A percentile compares a stretch with the other conserved stretches of the same genome.
Conservation (phyloP, 2,329 filamentous ascomycete genomes). For the Cladosporium cucumerinum region DNA sequence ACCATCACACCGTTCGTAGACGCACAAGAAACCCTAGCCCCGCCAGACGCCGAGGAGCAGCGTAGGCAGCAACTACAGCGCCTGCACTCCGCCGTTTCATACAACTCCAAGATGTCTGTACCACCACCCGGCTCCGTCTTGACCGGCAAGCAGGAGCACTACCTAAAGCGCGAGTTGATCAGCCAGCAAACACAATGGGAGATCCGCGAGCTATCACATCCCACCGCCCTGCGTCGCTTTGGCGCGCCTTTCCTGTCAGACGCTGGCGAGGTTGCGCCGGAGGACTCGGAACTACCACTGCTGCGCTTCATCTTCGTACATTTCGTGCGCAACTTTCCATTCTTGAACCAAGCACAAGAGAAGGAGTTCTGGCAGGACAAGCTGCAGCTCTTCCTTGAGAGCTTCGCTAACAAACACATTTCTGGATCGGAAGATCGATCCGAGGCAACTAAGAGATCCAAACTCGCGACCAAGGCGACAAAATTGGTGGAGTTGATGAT, state of each 20-base stretch:
- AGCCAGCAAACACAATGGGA: constrained; percentile 85
- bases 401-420: constrained; percentile 94
- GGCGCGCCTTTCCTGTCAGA: constrained; percentile 93
- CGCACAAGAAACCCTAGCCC: constrained; percentile 23
- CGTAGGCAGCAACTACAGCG: constrained; percentile 7
- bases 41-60: constrained; percentile 1
- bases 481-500: constrained; percentile 99
- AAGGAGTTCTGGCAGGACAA: constrained; percentile 99
- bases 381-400: constrained; percentile 92
- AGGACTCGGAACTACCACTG: constrained; percentile 91
- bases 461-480: constrained; percentile 86
- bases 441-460: constrained; percentile 92
- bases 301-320: constrained; percentile 96
- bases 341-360: constrained; percentile 92
- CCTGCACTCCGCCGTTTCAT: constrained; percentile 11
- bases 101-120: constrained; percentile 41
- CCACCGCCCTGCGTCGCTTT: constrained; percentile 90
- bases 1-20: constrained; percentile 30
- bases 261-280: constrained; percentile 83
- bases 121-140: constrained; percentile 61
- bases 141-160: constrained; percentile 97
- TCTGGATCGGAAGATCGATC: constrained; percentile 94
- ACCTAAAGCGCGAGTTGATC: constrained; percentile 93
- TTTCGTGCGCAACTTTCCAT: constrained; percentile 96
- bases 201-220: constrained; percentile 88